Conservation (phyloP, 768 basidiomycete species). For the Auricularia sp. region DNA sequence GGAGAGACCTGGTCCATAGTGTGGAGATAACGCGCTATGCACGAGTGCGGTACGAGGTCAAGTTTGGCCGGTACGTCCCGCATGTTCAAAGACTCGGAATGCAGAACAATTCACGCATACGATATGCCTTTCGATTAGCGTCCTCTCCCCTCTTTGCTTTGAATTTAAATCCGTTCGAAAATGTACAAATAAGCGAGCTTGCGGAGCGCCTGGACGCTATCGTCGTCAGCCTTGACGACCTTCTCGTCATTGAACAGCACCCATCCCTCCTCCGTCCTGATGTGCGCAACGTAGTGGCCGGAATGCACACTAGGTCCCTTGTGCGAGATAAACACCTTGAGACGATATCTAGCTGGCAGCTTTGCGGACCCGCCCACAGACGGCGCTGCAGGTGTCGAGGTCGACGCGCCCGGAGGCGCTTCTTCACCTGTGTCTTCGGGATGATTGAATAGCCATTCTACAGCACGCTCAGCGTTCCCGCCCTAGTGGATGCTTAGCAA, state of each 20-base stretch:
- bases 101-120: no score
- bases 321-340: constrained; percentile 95
- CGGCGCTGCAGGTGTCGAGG: constrained; percentile 14
- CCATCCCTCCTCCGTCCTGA: constrained; percentile 56
- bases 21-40: neutral
- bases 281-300: constrained; percentile 85
- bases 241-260: constrained; percentile 95
- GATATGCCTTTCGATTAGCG: no score
- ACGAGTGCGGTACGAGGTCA: no score
- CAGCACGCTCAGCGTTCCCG: constrained; percentile 71
- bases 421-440: constrained; percentile 77
- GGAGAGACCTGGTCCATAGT: neutral
- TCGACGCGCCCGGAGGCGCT: constrained; percentile 14
- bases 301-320: constrained; percentile 94
- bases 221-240: constrained; percentile 78
- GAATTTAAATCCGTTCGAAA: constrained; percentile 52
- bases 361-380: constrained; percentile 38
- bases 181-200: constrained; percentile 88
- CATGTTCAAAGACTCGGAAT: no score
- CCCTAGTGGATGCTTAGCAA: constrained; percentile 30
- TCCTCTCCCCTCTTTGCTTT: no score
- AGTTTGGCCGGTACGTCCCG: no score
- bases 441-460: constrained; percentile 95
- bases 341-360: constrained; percentile 66
- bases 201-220: constrained; percentile 75